Percentiles rank a stretch among this genome's conserved stretches.
These are phyloP conservation scores for Euclidium syriacum DNA, from an alignment of 345 rosid species.

Conservation along the genomic window DNA sequence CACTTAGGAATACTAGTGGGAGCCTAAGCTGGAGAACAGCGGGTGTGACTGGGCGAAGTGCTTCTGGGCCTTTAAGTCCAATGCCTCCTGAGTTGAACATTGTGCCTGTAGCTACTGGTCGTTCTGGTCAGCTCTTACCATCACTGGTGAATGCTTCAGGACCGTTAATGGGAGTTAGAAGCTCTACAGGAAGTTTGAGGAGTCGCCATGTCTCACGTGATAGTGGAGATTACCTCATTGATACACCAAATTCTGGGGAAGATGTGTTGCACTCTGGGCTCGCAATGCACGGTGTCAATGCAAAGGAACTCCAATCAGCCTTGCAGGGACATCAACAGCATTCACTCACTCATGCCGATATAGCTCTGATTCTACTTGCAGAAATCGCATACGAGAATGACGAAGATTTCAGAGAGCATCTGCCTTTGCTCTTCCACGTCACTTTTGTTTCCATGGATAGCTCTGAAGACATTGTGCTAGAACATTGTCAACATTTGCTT, in stretches of 20 bases:
- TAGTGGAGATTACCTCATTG: slow-evolving; percentile 92
- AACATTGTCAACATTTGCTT: slow-evolving; percentile 98
- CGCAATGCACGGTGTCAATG: slow-evolving; percentile 72
- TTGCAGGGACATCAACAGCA: slow-evolving; percentile 99
- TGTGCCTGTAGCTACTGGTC: slow-evolving; percentile 73
- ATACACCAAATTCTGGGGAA: slow-evolving; percentile 93
- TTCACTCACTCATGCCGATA: slow-evolving; percentile 96
- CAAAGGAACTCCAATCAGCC: slow-evolving; percentile 97
- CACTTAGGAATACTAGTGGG: slow-evolving; percentile 88
- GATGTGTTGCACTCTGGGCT: slow-evolving; percentile 74
- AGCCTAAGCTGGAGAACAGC: slow-evolving; percentile 93
- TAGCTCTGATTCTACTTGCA: slow-evolving; percentile 92
- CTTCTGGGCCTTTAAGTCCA: slow-evolving; percentile 86
- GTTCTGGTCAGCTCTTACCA: slow-evolving; percentile 93
- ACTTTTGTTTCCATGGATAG: slow-evolving; percentile 99
- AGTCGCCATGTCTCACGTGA: slow-evolving; percentile 97
- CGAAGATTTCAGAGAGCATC: slow-evolving; percentile 97
- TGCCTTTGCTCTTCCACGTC: slow-evolving; percentile 95
- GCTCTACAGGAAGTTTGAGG: slow-evolving; percentile 90
- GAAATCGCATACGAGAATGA: slow-evolving; percentile 98
- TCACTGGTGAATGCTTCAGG: slow-evolving; percentile 91
- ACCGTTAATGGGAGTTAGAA: slow-evolving; percentile 88
- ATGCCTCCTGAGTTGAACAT: slow-evolving; percentile 90
- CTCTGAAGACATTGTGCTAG: slow-evolving; percentile 96
- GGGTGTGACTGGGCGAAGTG: slow-evolving; percentile 80